phyloP scores from a whole-genome alignment of 164 flowering plant species.

The Magnolia kwangsiensis region DNA sequence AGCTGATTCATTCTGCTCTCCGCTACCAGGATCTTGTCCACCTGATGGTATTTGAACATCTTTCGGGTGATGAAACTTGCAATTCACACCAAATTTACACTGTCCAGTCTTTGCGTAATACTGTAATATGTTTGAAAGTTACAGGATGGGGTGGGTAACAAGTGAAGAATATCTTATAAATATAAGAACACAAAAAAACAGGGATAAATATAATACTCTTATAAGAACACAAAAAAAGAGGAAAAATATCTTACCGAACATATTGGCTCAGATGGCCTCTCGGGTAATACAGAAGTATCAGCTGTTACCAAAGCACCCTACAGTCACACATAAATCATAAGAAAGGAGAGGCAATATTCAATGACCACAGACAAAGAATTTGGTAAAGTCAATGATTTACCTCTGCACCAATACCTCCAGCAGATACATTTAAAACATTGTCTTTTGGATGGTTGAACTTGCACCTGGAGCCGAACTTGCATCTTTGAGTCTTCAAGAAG shows the following conservation, averaged over 20 bases:
- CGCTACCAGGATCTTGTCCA: conserved; percentile 36
- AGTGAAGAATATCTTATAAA: background rate
- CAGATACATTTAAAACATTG: conserved; percentile 11
- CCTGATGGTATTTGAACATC: conserved; percentile 42
- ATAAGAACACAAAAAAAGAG: background rate
- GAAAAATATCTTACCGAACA: conserved; percentile 60
- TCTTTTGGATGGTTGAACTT: conserved; percentile 94
- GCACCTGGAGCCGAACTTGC: conserved; percentile 87
- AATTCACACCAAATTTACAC: conserved; percentile 78
- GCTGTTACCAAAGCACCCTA: conserved; percentile 40
- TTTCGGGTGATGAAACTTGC: conserved; percentile 95
- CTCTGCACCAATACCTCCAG: background rate
- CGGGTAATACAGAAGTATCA: conserved; percentile 55
- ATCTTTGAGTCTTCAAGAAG: conserved; percentile 85
- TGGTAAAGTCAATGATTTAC: background rate
- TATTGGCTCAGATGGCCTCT: conserved; percentile 80
- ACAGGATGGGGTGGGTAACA: no score
- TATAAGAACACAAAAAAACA: background rate
- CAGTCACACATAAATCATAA: conserved; percentile 4
- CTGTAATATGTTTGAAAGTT: conserved; percentile 28
- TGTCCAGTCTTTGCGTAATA: conserved; percentile 87
- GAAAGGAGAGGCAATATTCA: background rate
- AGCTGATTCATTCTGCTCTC: conserved; percentile 27
- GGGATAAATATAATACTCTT: background rate
- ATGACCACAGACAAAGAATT: background rate